These are phyloP conservation scores for Nannochloropsis gaditana DNA, from an alignment of 108 stramenopile genomes.

Conservation along the genomic window DNA sequence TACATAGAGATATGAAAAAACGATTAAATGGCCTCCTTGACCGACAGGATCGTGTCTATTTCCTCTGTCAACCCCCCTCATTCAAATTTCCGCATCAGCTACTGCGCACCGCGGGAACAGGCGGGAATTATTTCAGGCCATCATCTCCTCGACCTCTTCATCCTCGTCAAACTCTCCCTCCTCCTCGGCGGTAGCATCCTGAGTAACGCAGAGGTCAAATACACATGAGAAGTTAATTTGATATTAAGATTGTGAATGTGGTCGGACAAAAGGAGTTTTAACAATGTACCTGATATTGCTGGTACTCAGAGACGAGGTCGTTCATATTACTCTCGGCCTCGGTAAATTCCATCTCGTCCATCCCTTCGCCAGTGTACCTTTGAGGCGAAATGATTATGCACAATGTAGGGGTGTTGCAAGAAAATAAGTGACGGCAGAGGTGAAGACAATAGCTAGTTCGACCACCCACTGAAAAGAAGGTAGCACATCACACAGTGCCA, in stretches of 20 bases:
- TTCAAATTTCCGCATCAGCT: too few relatives aligned
- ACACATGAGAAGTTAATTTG: neutral
- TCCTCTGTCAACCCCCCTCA: too few relatives aligned
- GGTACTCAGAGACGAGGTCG: slow-evolving; percentile 88
- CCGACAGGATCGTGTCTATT: too few relatives aligned
- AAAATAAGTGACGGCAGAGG: too few relatives aligned
- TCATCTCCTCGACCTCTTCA: slow-evolving; percentile 53
- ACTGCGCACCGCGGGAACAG: too few relatives aligned
- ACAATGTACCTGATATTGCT: slow-evolving; percentile 62
- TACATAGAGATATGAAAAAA: too few relatives aligned
- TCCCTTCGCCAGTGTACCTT: slow-evolving; percentile 62
- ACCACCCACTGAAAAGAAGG: neutral
- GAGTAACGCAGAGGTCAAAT: slow-evolving; percentile 22
- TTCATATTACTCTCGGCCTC: slow-evolving; percentile 92
- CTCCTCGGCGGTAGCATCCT: slow-evolving; percentile 77
- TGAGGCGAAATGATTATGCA: neutral
- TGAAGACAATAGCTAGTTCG: neutral
- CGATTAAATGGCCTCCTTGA: too few relatives aligned
- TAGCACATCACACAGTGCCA: neutral
- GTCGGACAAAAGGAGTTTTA: too few relatives aligned
- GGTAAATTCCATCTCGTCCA: slow-evolving; percentile 92
- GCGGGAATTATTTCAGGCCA: slow-evolving; percentile 33
- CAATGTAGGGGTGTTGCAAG: neutral
- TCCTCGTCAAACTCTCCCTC: slow-evolving; percentile 63
- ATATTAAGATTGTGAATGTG: too few relatives aligned